Percentiles rank a stretch among this genome's conserved stretches.
These are phyloP conservation scores for Plantago major DNA, from an alignment of 257 asterid genomes.

Conservation along the genomic window DNA sequence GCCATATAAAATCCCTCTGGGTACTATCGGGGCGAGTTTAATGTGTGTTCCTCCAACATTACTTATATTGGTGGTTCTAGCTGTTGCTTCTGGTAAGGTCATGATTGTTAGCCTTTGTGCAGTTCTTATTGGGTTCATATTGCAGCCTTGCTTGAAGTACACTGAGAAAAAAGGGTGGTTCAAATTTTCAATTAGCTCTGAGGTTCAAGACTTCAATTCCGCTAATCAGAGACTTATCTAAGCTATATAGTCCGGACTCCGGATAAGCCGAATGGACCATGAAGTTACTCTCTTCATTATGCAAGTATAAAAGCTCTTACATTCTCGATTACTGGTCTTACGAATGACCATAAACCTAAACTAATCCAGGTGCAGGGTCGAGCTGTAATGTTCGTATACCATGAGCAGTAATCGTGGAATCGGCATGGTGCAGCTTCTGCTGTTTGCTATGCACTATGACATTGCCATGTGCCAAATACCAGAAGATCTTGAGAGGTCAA, in stretches of 20 bases:
- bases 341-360: background rate
- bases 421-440: background rate
- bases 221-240: constrained; percentile 14
- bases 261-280: background rate
- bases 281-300: constrained; percentile 10
- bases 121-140: constrained; percentile 37
- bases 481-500: too few species aligned
- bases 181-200: constrained; percentile 27
- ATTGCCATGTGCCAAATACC: too few species aligned
- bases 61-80: constrained; percentile 45
- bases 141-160: constrained; percentile 45
- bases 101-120: constrained; percentile 46
- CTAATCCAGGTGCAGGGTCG: too few species aligned
- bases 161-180: constrained; percentile 45
- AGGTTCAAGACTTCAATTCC: constrained; percentile 28
- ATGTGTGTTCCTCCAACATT: constrained; percentile 50
- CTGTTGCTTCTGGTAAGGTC: constrained; percentile 43
- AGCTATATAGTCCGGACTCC: background rate
- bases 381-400: too few species aligned
- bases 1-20: constrained; percentile 55
- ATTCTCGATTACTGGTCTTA: background rate
- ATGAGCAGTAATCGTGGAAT: background rate
- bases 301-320: constrained; percentile 9
- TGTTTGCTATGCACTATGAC: background rate
- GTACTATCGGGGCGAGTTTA: constrained; percentile 37